Conservation (phyloP, 495 filamentous ascomycete species). For the Baudoinia panamericana region DNA sequence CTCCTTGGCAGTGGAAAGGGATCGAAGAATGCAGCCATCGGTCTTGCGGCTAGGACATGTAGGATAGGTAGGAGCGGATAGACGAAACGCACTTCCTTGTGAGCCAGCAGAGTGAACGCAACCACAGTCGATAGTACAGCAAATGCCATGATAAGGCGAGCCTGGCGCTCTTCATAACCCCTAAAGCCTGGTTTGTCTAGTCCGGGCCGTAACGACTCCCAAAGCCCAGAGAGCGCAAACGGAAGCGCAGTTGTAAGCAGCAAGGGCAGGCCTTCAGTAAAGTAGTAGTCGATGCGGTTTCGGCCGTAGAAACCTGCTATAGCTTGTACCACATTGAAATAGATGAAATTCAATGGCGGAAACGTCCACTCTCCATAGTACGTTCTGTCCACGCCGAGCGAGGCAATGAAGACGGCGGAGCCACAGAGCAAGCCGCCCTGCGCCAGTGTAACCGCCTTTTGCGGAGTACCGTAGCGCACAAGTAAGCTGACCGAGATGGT, state of each 20-base stretch:
- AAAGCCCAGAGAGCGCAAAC: slow-evolving; percentile 55
- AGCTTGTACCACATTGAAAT: slow-evolving; percentile 81
- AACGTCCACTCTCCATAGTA: slow-evolving; percentile 87
- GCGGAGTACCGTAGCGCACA: background rate
- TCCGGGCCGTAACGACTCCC: slow-evolving; percentile 30
- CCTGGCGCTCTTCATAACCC: slow-evolving; percentile 3
- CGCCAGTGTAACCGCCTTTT: slow-evolving; percentile 31
- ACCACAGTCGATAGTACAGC: slow-evolving; percentile 16
- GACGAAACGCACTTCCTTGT: slow-evolving; percentile 97
- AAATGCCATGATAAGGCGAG: slow-evolving; percentile 3
- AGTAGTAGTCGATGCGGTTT: slow-evolving; percentile 86
- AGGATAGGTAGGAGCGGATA: slow-evolving; percentile 82
- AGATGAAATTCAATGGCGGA: slow-evolving; percentile 73
- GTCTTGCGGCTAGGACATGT: slow-evolving; percentile 62
- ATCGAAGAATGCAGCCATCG: slow-evolving; percentile 50
- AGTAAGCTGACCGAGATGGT: slow-evolving; percentile 4
- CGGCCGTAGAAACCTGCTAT: slow-evolving; percentile 86
- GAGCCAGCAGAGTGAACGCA: slow-evolving; percentile 62
- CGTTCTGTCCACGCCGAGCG: slow-evolving; percentile 55
- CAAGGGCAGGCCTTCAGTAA: slow-evolving; percentile 77
- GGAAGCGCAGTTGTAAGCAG: slow-evolving; percentile 75
- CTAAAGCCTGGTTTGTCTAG: background rate
- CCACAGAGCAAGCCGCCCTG: slow-evolving; percentile 58
- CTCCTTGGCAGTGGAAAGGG: slow-evolving; percentile 16
- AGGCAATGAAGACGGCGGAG: slow-evolving; percentile 48